Base-by-base conservation (phyloP, 768 basidiomycete genomes). In the Cystofilobasidium macerans region DNA sequence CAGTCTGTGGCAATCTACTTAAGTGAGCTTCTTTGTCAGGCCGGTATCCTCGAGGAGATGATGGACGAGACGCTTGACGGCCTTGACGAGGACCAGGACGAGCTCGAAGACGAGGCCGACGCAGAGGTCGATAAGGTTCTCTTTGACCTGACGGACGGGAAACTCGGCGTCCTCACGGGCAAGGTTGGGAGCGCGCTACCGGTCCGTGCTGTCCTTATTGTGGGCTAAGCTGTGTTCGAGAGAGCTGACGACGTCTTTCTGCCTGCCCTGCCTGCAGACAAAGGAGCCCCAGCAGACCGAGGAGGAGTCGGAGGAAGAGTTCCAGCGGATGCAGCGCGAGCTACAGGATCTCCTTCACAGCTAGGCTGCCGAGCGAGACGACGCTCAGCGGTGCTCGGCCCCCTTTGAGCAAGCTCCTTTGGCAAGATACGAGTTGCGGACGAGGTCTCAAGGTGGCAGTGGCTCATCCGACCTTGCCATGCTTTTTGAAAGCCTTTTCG, bases 21-120 rank as follows among this genome's bases (percentile, higher is more conserved):
- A n/a, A n/a, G n/a, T n/a, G n/a, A n/a, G n/a, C n/a, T n/a, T n/a
- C n/a, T n/a, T n/a, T n/a, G n/a, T 0, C 70, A 97, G 93, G 91
- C 92, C 38, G 95, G 95, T 2, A 89, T 99, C 69, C 85, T 98
- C 84, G 89, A 91, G 71, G 95, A 99, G 75, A 98, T 98, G 95
- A 78, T 99, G 61, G 91, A 92, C 68, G 93, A 95, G 71, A 89
- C 85, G 51, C 78, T 99, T 30, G 86, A 91, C 56, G 66, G 70
- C 13, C 80, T 91, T 76, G 72, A 69, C 51, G 90, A 93, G 5
- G 91, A 94, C 57, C 93, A 95, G 51, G 92, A 94, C 69, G 94
- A 93, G 71, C 76, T 98, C 35, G 89, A 91, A 72, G 92, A 93
- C 70, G 95, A 99, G 77, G 95, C 95, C 5, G 92, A 97, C 71